Evolutionary conservation across 768 basidiomycete species (phyloP).

Genomic region (Mycena metata): DNA sequence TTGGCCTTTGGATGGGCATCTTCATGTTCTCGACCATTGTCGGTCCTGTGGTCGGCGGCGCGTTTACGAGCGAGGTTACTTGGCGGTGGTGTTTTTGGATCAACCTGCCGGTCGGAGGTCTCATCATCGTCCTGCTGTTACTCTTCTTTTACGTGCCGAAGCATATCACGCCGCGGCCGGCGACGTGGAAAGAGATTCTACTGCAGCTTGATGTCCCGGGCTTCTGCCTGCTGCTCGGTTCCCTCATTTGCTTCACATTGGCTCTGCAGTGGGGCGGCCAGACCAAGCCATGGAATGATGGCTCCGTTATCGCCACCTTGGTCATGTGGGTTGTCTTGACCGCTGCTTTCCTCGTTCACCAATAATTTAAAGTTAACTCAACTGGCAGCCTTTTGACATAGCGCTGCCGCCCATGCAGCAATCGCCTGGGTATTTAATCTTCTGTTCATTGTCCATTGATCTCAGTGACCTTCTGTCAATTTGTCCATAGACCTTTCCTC

Average conservation of each 20-base stretch:
- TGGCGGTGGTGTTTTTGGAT: conserved; percentile 19
- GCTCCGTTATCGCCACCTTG: conserved; percentile 16
- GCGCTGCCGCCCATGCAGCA: too few species aligned
- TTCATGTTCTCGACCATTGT: conserved; percentile 15
- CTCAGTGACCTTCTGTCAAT: too few species aligned
- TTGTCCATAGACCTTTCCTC: too few species aligned
- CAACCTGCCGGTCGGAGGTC: conserved; percentile 13
- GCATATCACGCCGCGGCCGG: conserved; percentile 2
- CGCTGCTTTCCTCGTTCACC: background rate
- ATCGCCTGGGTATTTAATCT: too few species aligned
- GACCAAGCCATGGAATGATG: conserved; percentile 17
- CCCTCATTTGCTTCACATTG: conserved; percentile 13
- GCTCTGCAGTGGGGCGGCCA: conserved; percentile 16
- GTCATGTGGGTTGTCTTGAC: conserved; percentile 12
- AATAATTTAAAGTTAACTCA: too few species aligned
- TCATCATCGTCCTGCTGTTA: conserved; percentile 2
- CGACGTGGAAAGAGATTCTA: conserved; percentile 15
- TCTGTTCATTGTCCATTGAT: too few species aligned
- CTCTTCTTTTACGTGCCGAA: conserved; percentile 12
- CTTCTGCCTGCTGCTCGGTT: conserved; percentile 8
- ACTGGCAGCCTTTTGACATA: too few species aligned
- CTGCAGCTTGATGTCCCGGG: conserved; percentile 15
- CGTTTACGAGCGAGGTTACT: conserved; percentile 13
- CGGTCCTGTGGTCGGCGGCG: conserved; percentile 11
- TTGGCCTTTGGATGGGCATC: conserved; percentile 13